Base-by-base conservation (phyloP, 768 basidiomycete genomes). In the Russula emetica region DNA sequence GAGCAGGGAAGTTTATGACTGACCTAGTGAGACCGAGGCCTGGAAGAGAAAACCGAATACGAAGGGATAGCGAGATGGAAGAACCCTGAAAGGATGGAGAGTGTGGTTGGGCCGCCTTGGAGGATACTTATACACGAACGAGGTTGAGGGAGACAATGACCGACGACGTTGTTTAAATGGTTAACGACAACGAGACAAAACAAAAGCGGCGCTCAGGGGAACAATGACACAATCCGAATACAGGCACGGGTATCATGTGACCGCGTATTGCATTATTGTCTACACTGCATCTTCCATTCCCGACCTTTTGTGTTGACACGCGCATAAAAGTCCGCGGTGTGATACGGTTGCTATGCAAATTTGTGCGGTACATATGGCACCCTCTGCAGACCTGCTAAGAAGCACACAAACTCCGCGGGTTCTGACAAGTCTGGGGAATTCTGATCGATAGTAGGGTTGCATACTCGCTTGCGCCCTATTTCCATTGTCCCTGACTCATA, bases 151-250 rank as follows among this genome's bases (percentile, higher is more conserved):
- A 64, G 67, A 76, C 74, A 74, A 75, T 74, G 73, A 62, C n/a
- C 34, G 55, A 38, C 22, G 52, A 32, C 22, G 58, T 49, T 58
- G 63, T 64, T 66, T 59, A 55, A 45, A 24, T 42, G 54, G 68
- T 72, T 69, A 22, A 66, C 70, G 69, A 73, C 63, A 40, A 66
- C 66, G 64, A 69, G 67, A 72, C 74, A 74, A 74, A 73, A 72
- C 74, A 74, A 74, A 73, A 76, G 71, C 58, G 36, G 20, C 32
- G 24, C 63, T 57, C 45, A 63, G 61, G 64, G 56, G 60, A 68
- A 56, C 62, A 63, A 67, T 55, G 69, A 61, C 69, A 67, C 55
- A 57, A 69, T 44, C 73, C 71, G 62, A 60, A 62, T 71, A 22
- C 40, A 69, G 73, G 55, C 28, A 49, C 59, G 40, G 50, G 16